Base-by-base conservation (phyloP, 2,329 filamentous ascomycete species). In the Microcyclosporella mali region DNA sequence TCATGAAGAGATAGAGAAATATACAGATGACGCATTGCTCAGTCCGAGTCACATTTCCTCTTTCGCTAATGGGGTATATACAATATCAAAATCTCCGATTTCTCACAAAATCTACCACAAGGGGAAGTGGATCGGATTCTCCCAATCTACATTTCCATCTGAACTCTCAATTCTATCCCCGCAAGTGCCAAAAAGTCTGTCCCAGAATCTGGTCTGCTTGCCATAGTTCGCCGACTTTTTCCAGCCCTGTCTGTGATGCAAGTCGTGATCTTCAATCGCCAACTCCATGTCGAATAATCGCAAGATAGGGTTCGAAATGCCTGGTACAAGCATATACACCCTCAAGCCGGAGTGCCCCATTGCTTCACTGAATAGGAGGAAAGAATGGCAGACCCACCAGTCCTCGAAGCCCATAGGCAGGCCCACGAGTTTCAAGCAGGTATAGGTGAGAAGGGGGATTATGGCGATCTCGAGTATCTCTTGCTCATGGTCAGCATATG, bases 371-470 rank as follows among this genome's bases (percentile, higher is more conserved):
- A 63, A 71, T 9, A 67, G 57, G 21, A 72, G 56, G 38, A 69
- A 72, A 38, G 67, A 58, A 38, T 70, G 64, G 50, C 68, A 71
- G n/a, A 72, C 47, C 68, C 68, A 72, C 67, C 65, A 69, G 33
- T 70, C 68, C 35, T 71, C 70, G 49, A 72, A 72, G 1, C 66
- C 66, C 64, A 71, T 66, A 0, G 67, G 68, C 4, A 70, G 34
- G 0, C 68, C 67, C 37, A 52, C 40, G 31, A 59, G 48, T 36
- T 60, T 65, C 30, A 70, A 42, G 1, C 57, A 64, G 32, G 56
- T 55, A 47, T 63, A 71, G 2, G 68, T 61, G 38, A 69, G 47
- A n/a, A 70, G 44, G 0, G 68, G 68, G 7, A 71, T 63, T n/a
- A 61, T 64, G 6, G 59, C 61, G 21, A 70, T 66, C 39, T 71